Conservation (phyloP, 106 monocot genomes). For the Dioscorea alata region DNA sequence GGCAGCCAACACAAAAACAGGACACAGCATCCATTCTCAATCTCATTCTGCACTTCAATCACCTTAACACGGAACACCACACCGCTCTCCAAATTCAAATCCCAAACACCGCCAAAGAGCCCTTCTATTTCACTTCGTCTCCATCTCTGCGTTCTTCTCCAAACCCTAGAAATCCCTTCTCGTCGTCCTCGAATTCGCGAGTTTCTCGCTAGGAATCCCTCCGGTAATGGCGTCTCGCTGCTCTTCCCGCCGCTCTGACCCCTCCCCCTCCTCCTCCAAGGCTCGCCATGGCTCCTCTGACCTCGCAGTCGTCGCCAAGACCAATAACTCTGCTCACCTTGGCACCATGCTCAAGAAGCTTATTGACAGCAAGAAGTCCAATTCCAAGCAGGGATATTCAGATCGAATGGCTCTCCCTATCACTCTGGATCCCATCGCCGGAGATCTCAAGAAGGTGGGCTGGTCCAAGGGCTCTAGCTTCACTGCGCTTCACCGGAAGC, state of each 20-base stretch:
- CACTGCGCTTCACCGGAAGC: constrained; percentile 49
- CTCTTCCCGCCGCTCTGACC: constrained; percentile 28
- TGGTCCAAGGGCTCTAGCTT: constrained; percentile 31
- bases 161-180: not conserved
- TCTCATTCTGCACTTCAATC: no score
- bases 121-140: not conserved
- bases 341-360: constrained; percentile 72
- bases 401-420: constrained; percentile 2
- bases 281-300: constrained; percentile 5
- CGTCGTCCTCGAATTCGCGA: no score
- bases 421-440: constrained; percentile 21
- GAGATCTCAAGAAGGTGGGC: constrained; percentile 27
- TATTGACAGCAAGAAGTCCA: constrained; percentile 51
- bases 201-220: no score
- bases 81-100: not conserved
- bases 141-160: not conserved
- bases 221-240: constrained; percentile 40
- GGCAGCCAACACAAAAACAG: no score
- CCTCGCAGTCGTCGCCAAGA: not conserved
- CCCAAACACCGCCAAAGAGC: not conserved
- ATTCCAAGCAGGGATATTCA: constrained; percentile 1
- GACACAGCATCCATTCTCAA: no score
- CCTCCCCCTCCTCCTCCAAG: constrained; percentile 15
- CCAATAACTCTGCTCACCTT: constrained; percentile 19
- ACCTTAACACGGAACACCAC: no score